Conservation (phyloP, 768 basidiomycete genomes). For the Pleurotus platypus region DNA sequence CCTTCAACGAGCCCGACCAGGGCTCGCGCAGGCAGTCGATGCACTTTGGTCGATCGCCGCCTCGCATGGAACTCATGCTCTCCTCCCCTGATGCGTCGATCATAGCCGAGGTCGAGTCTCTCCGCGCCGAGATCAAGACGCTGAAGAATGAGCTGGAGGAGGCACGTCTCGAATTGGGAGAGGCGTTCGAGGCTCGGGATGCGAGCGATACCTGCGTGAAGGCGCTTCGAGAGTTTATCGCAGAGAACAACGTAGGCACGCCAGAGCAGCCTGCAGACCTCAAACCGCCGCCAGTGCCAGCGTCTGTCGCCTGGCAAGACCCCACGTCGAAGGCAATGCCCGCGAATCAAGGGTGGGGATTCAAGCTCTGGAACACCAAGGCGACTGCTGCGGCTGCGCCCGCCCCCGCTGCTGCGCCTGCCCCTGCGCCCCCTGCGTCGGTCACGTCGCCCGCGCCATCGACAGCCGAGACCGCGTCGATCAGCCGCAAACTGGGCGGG, state of each 20-base stretch:
- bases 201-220: slow-evolving; percentile 85
- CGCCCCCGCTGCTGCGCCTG: slow-evolving; percentile 16
- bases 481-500: slow-evolving; percentile 61
- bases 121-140: slow-evolving; percentile 56
- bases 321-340: background rate
- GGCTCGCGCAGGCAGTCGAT: slow-evolving; percentile 44
- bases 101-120: slow-evolving; percentile 45
- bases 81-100: slow-evolving; percentile 20
- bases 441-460: slow-evolving; percentile 12
- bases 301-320: slow-evolving; percentile 35
- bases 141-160: slow-evolving; percentile 61
- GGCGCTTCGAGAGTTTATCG: slow-evolving; percentile 80
- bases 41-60: slow-evolving; percentile 51
- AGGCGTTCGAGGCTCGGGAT: slow-evolving; percentile 79
- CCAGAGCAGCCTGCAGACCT: slow-evolving; percentile 19
- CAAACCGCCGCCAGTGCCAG: slow-evolving; percentile 39
- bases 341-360: slow-evolving; percentile 53
- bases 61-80: slow-evolving; percentile 27
- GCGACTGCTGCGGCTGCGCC: slow-evolving; percentile 22
- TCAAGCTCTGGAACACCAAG: slow-evolving; percentile 61
- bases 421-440: slow-evolving; percentile 8
- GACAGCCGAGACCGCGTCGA: slow-evolving; percentile 39
- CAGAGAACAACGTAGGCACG: slow-evolving; percentile 62
- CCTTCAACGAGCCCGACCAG: slow-evolving; percentile 27
- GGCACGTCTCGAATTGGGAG: slow-evolving; percentile 63